phyloP scores from a whole-genome alignment of 495 filamentous ascomycete genomes.

The Terfezia boudieri region DNA sequence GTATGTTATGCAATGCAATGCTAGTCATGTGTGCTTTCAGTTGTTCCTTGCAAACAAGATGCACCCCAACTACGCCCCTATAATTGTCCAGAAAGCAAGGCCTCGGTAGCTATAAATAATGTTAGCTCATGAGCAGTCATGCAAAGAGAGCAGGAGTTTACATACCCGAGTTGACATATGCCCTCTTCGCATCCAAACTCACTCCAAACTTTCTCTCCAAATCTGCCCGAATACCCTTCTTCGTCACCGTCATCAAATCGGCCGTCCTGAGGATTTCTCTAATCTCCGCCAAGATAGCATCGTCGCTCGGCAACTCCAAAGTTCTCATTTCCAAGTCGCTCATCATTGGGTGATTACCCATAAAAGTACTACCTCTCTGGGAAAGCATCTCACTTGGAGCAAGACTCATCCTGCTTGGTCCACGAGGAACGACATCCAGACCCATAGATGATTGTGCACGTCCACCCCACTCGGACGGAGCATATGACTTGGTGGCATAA shows the following conservation, averaged over 20 bases:
- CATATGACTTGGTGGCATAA: constrained; percentile 66
- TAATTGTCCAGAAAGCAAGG: constrained; percentile 46
- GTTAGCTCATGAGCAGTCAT: constrained; percentile 20
- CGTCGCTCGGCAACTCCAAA: constrained; percentile 54
- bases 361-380: constrained; percentile 29
- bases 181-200: constrained; percentile 52
- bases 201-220: constrained; percentile 75
- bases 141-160: constrained; percentile 5
- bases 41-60: neutral
- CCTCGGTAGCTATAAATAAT: constrained; percentile 39
- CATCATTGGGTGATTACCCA: constrained; percentile 21
- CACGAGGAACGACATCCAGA: constrained; percentile 26
- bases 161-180: constrained; percentile 87
- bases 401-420: constrained; percentile 43
- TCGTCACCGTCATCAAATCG: constrained; percentile 93
- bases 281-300: constrained; percentile 80
- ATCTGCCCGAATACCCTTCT: constrained; percentile 93
- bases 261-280: constrained; percentile 73
- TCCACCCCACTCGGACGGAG: constrained; percentile 40
- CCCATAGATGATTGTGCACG: constrained; percentile 30
- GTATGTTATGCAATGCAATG: no score
- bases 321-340: constrained; percentile 48
- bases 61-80: constrained; percentile 14
- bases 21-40: neutral
- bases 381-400: constrained; percentile 52